A percentile compares a stretch with the other conserved stretches of the same genome.
Conservation (phyloP, 805 yeast genomes). For the Nakazawaea anatomiae region DNA sequence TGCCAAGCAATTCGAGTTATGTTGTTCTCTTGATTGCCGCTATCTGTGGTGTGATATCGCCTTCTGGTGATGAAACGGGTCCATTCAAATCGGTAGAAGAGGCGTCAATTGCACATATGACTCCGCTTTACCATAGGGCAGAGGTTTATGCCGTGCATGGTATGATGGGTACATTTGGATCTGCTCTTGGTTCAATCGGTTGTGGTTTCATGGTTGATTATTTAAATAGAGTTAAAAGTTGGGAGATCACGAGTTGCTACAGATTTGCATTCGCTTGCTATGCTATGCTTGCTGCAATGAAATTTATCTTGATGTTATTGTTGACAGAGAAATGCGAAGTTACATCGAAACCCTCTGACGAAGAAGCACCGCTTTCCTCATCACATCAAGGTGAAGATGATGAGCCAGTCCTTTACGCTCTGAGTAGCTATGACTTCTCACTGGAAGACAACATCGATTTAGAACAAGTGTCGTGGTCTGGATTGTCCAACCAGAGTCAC, state of each 20-base stretch:
- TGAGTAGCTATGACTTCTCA: conserved; percentile 14
- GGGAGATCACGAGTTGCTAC: conserved; percentile 39
- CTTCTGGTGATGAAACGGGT: conserved; percentile 87
- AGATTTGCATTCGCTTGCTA: conserved; percentile 52
- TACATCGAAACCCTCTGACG: conserved; percentile 19
- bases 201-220: conserved; percentile 57
- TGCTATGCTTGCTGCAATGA: conserved; percentile 45
- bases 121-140: conserved; percentile 58
- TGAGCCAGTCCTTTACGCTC: conserved; percentile 10
- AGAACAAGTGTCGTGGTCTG: conserved; percentile 21
- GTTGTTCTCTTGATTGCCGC: conserved; percentile 61
- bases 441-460: conserved; percentile 11
- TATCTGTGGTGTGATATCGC: conserved; percentile 78
- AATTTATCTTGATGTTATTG: conserved; percentile 43
- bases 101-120: conserved; percentile 73
- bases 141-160: conserved; percentile 74
- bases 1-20: conserved; percentile 39
- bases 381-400: neutral
- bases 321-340: conserved; percentile 52
- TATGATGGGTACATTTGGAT: conserved; percentile 61
- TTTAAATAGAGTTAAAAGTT: conserved; percentile 27
- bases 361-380: conserved; percentile 8
- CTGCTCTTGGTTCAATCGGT: conserved; percentile 63
- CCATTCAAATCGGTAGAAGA: conserved; percentile 87
- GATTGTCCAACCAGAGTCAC: conserved; percentile 37